phyloP scores from a whole-genome alignment of 768 basidiomycete species.

The Kondoa malvinella region DNA sequence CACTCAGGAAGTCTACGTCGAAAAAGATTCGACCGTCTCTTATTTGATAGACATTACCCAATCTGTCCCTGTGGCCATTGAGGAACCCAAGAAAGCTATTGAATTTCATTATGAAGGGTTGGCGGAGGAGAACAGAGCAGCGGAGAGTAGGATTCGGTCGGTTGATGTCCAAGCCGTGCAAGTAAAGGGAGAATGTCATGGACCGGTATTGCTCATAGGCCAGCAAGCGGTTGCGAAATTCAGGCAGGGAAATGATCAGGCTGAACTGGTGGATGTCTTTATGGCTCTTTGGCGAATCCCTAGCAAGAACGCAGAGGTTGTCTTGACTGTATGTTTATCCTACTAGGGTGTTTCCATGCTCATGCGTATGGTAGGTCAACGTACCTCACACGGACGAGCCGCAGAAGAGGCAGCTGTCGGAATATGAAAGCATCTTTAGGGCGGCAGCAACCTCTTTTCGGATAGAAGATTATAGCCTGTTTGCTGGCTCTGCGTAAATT shows the following conservation, averaged over 20 bases:
- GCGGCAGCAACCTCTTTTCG: slow-evolving; percentile 8
- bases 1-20: slow-evolving; percentile 82
- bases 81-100: slow-evolving; percentile 36
- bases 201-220: slow-evolving; percentile 46
- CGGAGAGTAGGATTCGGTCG: slow-evolving; percentile 25
- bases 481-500: slow-evolving; percentile 5
- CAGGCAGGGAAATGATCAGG: slow-evolving; percentile 37
- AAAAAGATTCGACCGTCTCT: slow-evolving; percentile 49
- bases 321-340: slow-evolving; percentile 29
- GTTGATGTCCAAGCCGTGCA: slow-evolving; percentile 37
- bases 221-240: slow-evolving; percentile 61
- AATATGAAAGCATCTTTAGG: slow-evolving; percentile 6
- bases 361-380: slow-evolving; percentile 5
- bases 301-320: slow-evolving; percentile 56
- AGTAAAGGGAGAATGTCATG: slow-evolving; percentile 28
- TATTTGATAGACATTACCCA: slow-evolving; percentile 71
- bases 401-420: not conserved
- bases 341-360: not conserved
- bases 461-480: slow-evolving; percentile 17
- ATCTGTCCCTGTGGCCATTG: slow-evolving; percentile 40
- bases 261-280: slow-evolving; percentile 57
- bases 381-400: slow-evolving; percentile 9
- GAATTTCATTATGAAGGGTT: slow-evolving; percentile 77
- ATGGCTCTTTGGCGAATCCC: slow-evolving; percentile 66
- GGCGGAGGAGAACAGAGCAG: slow-evolving; percentile 74